Conservation (phyloP, 2,329 filamentous ascomycete genomes). For the Penicillium sp. region DNA sequence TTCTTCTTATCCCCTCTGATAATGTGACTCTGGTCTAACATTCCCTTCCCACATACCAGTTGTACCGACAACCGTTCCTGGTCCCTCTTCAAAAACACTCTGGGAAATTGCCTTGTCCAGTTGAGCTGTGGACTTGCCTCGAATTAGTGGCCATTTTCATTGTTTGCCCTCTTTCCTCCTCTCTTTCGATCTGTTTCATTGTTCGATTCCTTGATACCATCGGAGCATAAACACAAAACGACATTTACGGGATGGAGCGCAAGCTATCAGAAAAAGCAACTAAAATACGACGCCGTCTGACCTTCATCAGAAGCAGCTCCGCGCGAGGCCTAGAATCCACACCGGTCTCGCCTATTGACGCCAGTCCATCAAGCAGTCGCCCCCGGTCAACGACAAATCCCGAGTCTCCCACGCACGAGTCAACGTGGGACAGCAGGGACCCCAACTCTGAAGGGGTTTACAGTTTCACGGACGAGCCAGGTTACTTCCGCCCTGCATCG, state of each 20-base stretch:
- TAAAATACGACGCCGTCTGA: constrained; percentile 22
- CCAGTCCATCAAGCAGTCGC: constrained; percentile 8
- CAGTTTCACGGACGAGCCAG: constrained; percentile 36
- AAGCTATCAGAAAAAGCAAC: constrained; percentile 20
- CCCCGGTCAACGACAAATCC: constrained; percentile 20
- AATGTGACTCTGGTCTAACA: neutral
- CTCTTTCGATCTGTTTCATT: neutral
- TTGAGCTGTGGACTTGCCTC: neutral
- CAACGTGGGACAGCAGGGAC: constrained; percentile 11
- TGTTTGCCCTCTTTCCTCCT: neutral
- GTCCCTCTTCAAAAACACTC: neutral
- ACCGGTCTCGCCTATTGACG: constrained; percentile 1
- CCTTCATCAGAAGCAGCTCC: constrained; percentile 11
- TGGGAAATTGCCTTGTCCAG: neutral
- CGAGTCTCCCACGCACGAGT: constrained; percentile 6
- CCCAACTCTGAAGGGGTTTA: constrained; percentile 25
- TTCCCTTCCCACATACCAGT: constrained; percentile 14
- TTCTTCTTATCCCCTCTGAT: neutral
- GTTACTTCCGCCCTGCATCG: constrained; percentile 30
- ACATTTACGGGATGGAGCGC: constrained; percentile 16
- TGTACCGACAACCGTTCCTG: constrained; percentile 7
- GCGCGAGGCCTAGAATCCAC: constrained; percentile 11
- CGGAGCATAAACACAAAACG: neutral
- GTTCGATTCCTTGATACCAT: neutral
- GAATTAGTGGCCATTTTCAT: constrained; percentile 1